A percentile compares a stretch with the other conserved stretches of the same genome.
These are phyloP conservation scores for Xylariaceae sp. DNA, from an alignment of 2,329 filamentous ascomycete species.

Conservation along the genomic window DNA sequence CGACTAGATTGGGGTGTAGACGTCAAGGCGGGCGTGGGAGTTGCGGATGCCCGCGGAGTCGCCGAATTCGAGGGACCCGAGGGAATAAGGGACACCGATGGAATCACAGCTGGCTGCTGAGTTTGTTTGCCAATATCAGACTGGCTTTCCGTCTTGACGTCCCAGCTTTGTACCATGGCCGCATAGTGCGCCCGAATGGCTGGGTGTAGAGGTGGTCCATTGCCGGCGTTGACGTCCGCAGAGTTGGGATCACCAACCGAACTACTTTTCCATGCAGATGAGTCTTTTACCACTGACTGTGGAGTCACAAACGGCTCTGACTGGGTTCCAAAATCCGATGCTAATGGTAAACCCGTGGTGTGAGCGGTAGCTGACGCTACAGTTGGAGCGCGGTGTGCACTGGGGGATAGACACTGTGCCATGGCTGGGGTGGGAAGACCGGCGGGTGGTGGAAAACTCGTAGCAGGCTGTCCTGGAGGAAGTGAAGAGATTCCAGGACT, in stretches of 20 bases:
- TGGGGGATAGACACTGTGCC: constrained; percentile 1
- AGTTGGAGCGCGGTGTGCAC: background rate
- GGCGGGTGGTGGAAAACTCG: constrained; percentile 5
- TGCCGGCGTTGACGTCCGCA: constrained; percentile 15
- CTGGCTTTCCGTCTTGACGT: constrained; percentile 16
- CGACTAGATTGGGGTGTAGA: constrained; percentile 7
- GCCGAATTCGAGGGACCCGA: background rate
- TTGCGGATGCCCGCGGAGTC: constrained; percentile 1
- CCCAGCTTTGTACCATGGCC: constrained; percentile 27
- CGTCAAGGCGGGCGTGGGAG: background rate
- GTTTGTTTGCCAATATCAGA: background rate
- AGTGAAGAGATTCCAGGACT: constrained; percentile 13
- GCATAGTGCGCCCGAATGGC: constrained; percentile 32
- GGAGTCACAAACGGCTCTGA: constrained; percentile 7
- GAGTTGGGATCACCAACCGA: constrained; percentile 5
- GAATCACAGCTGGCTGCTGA: constrained; percentile 6
- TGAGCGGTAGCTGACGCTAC: constrained; percentile 3
- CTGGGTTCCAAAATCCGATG: background rate
- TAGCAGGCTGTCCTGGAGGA: constrained; percentile 15
- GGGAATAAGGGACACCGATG: constrained; percentile 1
- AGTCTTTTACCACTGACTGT: background rate
- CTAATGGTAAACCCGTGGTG: background rate
- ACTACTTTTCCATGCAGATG: constrained; percentile 7
- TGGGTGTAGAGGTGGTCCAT: constrained; percentile 27
- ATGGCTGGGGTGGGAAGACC: background rate